Evolutionary conservation across 257 asterid genomes (phyloP).

Genomic region (Penstemon barbatus): DNA sequence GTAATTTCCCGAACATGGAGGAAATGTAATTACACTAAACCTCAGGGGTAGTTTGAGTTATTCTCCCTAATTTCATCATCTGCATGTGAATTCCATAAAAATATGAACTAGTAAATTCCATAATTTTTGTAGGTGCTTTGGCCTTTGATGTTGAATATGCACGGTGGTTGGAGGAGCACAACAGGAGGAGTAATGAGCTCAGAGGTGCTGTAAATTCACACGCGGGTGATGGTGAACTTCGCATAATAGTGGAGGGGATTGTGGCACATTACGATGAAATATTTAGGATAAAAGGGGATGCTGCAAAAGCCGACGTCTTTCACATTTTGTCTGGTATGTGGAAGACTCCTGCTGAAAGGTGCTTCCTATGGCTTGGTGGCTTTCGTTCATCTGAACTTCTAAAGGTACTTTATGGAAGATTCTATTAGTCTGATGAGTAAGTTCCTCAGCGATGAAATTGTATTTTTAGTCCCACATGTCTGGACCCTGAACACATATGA

Average conservation of each 20-base stretch:
- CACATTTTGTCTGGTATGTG: slow-evolving; percentile 98
- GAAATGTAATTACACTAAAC: too few species aligned
- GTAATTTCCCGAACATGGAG: too few species aligned
- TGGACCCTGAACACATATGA: too few species aligned
- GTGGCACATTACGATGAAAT: slow-evolving; percentile 87
- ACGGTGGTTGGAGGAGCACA: slow-evolving; percentile 96
- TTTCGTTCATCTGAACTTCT: slow-evolving; percentile 96
- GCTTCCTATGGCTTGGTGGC: slow-evolving; percentile 98
- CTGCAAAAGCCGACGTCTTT: slow-evolving; percentile 91
- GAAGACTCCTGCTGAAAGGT: slow-evolving; percentile 97
- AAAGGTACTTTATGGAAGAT: slow-evolving; percentile 42
- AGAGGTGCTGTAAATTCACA: slow-evolving; percentile 95
- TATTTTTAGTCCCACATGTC: too few species aligned
- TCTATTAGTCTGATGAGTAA: too few species aligned
- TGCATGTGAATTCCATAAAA: background rate
- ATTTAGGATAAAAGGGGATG: slow-evolving; percentile 88
- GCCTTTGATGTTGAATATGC: slow-evolving; percentile 97
- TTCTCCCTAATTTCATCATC: background rate
- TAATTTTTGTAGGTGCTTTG: slow-evolving; percentile 75
- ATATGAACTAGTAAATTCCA: slow-evolving; percentile 24
- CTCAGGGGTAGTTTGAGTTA: too few species aligned
- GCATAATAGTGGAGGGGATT: slow-evolving; percentile 85
- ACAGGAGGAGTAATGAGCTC: slow-evolving; percentile 80
- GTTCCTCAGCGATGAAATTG: too few species aligned
- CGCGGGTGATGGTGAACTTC: slow-evolving; percentile 93